Base-by-base conservation (phyloP, 2,329 filamentous ascomycete species). In the Magnaporthiopsis incrustans region DNA sequence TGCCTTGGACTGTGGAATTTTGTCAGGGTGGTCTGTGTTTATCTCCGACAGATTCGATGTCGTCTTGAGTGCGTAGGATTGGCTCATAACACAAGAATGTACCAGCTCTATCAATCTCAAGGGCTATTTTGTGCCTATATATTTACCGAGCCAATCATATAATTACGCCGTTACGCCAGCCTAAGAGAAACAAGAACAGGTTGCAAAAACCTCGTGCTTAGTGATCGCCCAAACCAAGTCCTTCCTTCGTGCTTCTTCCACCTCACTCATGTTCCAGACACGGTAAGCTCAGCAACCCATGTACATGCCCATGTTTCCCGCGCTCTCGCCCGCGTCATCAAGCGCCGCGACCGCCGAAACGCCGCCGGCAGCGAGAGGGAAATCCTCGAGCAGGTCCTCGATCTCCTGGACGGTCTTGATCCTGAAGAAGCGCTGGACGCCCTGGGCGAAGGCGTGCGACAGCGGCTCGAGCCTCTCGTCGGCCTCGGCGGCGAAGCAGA, bases 401-500 rank as follows among this genome's bases (percentile, higher is more conserved):
- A 95, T 83, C 67, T 85, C 82, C 71, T 81, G 79, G 67, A 82
- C 81, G 63, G 84, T 82, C 78, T 88, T 90, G 69, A 95, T 86
- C 67, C 82, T 81, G 88, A 90, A 97, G 74, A 97, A 97, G 30
- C 80, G 82, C 65, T 86, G 82, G 26, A 91, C 82, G 0, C 88
- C 92, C 44, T 86, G 81, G 0, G 84, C 86, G 70, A 96, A 87
- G 32, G 88, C 77, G 71, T 83, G 77, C 8, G 85, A 86, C 67
- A 87, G 85, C 6, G 76, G 75, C 30, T 81, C 82, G 6, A 97
- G 78, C 57, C 89, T 84, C 56, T 89, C 86, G 64, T 89, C 88
- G n/a, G 84, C 80, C 75, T 92, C 89, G 1, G 92, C 91, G 1
- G 91, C 92, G 76, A 97, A 97, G 76, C 91, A 96, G 50, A 97